Base-by-base conservation (phyloP, 306 rosid species). In the Gynostemma pentaphyllum region DNA sequence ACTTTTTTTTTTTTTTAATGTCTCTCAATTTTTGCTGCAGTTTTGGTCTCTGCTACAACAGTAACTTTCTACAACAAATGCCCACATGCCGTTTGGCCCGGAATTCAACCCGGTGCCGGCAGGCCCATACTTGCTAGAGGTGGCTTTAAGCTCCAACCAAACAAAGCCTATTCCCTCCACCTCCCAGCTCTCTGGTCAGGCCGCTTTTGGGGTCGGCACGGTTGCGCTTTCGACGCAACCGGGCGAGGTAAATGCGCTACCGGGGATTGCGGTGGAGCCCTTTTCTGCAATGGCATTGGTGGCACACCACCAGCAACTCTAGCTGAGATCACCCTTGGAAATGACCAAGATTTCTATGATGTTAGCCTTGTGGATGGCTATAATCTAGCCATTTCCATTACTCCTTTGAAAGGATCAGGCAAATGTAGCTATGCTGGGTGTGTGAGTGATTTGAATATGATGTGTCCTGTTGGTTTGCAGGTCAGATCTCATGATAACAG, bases 121-220 rank as follows among this genome's bases (percentile, higher is more conserved):
- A 64, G 73, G 46, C 98, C 96, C 70, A 0, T 88, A 19, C 52
- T 91, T 2, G 98, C 96, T 37, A 79, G 87, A 0, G 98, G 98
- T 7, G 98, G 98, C 27, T 91, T 91, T 82, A 67, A 70, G 45
- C 96, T 91, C 45, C 64, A 74, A 0, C 79, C 89, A 14, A 82
- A 77, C 79, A 81, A 75, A 49, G 88, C 79, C 68, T 55, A 75
- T 74, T 2, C 88, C 0, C 88, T 92, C 57, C 74, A 41, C 21
- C 75, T 92, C 39, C 98, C 98, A 0, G 71, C 90, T 0, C 95
- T 82, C 68, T 91, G 97, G 97, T 87, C 97, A 1, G 97, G 97
- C 68, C 96, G 98, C 66, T 70, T 91, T 77, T 91, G 98, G 98
- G 98, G 95, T 48, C 95, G 98, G 32, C 95, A 91, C 37, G 98